Percentiles rank a stretch among this genome's conserved stretches.
phyloP scores from a whole-genome alignment of 2,329 filamentous ascomycete genomes.

The Verticillium dahliae region DNA sequence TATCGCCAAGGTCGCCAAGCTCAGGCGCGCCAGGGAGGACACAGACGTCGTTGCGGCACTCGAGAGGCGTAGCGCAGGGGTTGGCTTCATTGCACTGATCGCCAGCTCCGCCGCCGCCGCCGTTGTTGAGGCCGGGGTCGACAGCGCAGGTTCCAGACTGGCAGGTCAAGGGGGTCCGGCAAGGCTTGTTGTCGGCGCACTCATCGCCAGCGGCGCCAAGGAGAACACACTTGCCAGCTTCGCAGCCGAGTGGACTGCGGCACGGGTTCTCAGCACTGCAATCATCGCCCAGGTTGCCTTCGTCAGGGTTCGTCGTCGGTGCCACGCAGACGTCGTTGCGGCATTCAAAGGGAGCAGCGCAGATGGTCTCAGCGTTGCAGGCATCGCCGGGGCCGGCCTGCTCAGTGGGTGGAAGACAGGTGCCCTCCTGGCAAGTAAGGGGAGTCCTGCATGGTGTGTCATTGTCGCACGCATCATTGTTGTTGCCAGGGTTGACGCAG shows the following conservation, averaged over 20 bases:
- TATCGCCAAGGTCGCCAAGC: no score
- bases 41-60: background rate
- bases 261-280: background rate
- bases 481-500: background rate
- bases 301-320: background rate
- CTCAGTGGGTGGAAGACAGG: background rate
- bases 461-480: background rate
- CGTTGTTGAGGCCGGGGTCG: background rate
- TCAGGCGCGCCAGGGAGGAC: background rate
- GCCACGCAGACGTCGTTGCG: background rate
- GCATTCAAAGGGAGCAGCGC: background rate
- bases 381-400: background rate
- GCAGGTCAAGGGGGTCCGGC: background rate
- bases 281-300: background rate
- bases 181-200: background rate
- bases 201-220: background rate
- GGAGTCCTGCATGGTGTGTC: background rate
- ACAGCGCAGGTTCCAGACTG: background rate
- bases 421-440: background rate
- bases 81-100: background rate
- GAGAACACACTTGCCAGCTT: background rate
- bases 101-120: background rate
- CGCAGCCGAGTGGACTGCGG: background rate
- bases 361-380: background rate
- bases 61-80: background rate